Evolutionary conservation across 2,329 filamentous ascomycete genomes (phyloP), one percentile per base, ranked within the genome.

Genomic region (Dactylonectria estremocensis): DNA sequence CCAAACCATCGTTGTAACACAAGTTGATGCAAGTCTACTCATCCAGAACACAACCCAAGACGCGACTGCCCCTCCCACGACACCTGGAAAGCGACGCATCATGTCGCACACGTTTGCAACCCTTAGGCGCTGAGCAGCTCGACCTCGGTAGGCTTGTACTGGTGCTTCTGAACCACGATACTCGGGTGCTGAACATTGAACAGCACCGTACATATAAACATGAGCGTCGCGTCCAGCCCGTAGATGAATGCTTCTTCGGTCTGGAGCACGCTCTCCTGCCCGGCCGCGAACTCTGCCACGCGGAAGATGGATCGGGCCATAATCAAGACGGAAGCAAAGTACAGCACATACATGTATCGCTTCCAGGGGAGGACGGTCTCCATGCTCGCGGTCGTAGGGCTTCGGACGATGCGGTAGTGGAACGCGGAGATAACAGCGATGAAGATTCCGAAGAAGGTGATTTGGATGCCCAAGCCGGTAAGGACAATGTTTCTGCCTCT

Each of bases 371-470:
- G 7, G 6, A 2, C 31, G 2, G 33, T 24, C 9, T 20, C 16
- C 7, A 55, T 11, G 9, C 18, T 1, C 74, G 66, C 9, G 79
- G 20, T 20, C 5, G 1, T 10, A 16, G 73, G 70, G 3, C 69
- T 9, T 37, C 43, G 55, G 9, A 46, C 55, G 13, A 58, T 58
- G 37, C 68, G 18, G 63, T 58, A 65, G 66, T 89, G 83, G 75
- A 88, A 88, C 0, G 84, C 66, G 1, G 80, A 66, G 0, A 85
- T 80, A 0, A 82, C 80, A 2, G 83, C 52, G 18, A 87, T 76
- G 71, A 90, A 90, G 22, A 88, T 76, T 11, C 80, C 80, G 64
- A 90, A 89, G 53, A 87, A 82, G 28, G 86, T 35, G 14, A 90
- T 81, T 70, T 91, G 88, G 11, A 90, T 73, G 14, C 85, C 76